Base-by-base conservation (phyloP, 2,329 filamentous ascomycete species). In the Sporothrix mexicana region DNA sequence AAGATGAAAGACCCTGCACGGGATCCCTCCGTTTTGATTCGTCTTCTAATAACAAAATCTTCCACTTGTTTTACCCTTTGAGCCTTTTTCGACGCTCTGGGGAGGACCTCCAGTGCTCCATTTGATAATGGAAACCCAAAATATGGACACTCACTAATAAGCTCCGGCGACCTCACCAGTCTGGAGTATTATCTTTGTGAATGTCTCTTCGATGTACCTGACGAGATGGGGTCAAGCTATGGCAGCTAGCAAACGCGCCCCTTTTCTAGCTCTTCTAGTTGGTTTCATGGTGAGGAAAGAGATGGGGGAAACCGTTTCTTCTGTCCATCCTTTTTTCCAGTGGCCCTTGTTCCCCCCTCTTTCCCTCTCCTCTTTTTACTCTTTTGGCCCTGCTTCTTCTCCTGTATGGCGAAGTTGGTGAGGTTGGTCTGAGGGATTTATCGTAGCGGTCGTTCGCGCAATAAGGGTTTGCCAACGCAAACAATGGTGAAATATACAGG, bases 381-480 rank as follows among this genome's bases (percentile, higher is more conserved):
- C 57, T 20, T 17, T 6, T 55, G 9, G 9, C 9, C 20, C 13
- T 47, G 45, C 45, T 47, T 9, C 9, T 55, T 13, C 3, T 36
- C 5, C 30, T 36, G 30, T 6, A 36, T 36, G 7, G 49, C 2
- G 55, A 59, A 13, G 23, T 36, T 57, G 53, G 53, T 10, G 53
- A 30, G 1, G 55, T 59, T 62, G 57, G 57, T 64, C 15, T 69
- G 66, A 53, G 66, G 47, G 47, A 69, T 69, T 69, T 69, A 47
- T 10, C 30, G 30, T n/a, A 47, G 41, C 15, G 10, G 30, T 36
- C 30, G 30, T 7, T 36, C 30, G 30, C 30, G 30, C 30, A 36
- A 36, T 6, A 36, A 36, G 30, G 7, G 30, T 36, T 36, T 36
- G 30, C 30, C 30, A 36, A 7, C 30, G 30, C 30, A 36, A 36